Evolutionary conservation across 1,284 basidiomycete species (phyloP), one percentile per base, ranked within the genome.

Genomic region (Mycena citricolor): DNA sequence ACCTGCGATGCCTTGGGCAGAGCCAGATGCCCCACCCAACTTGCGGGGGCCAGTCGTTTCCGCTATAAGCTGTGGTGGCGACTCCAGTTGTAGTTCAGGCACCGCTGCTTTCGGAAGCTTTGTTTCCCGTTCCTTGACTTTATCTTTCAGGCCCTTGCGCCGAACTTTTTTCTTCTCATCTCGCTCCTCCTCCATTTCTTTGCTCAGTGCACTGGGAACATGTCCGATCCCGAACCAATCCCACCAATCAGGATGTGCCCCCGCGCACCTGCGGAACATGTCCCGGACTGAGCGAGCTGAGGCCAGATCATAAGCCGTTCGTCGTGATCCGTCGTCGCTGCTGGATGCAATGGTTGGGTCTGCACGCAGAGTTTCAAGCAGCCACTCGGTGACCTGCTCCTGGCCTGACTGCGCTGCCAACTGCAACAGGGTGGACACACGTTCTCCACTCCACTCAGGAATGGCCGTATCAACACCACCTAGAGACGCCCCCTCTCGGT

Each of bases 291-390:
- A 44, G 5, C 47, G 51, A 13, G 79, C 81, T 16, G 75, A 67
- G 12, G 91, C 83, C 13, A 95, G 66, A 59, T 99, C 92, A 66
- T 98, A 99, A 1, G 97, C 90, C 0, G 85, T 85, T 44, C 83
- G 78, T 11, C 68, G 69, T 10, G 67, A 40, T 8, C 61, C 65
- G 5, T 54, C 54, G 20, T 62, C 40, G 60, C 62, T 65, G 25
- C 63, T 65, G 5, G 63, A 66, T 4, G 66, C 68, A 2, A 86
- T 67, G 0, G 93, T 94, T 1, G 97, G 95, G 63, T 98, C 83
- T 0, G 90, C 86, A 22, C 68, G 74, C n/a, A 77, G 73, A 29
- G 92, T 89, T 43, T 89, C 83, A 13, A 99, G 70, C 5, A 99
- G 64, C 81, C 84, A 97, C 12, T 71, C 73, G 0, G 83, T 74